Percentiles rank a stretch among this genome's conserved stretches.
Evolutionary conservation across 805 yeast genomes (phyloP).

Genomic region (Vanderwaltozyma yarrowii): DNA sequence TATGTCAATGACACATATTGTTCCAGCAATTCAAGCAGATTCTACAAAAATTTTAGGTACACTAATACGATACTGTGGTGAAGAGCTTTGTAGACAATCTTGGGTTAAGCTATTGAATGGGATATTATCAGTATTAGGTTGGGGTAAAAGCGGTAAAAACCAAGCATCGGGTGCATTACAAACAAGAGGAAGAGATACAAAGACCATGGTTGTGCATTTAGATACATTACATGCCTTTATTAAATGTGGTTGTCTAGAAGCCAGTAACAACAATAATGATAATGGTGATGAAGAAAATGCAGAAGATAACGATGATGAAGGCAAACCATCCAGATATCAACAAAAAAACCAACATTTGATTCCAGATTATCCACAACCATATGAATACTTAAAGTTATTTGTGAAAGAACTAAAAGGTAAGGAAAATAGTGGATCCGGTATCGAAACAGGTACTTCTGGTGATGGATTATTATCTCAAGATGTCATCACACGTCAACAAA

Average conservation of each 20-base stretch:
- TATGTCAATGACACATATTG: constrained; percentile 90
- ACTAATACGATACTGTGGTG: constrained; percentile 45
- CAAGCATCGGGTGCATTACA: constrained; percentile 13
- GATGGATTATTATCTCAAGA: constrained; percentile 15
- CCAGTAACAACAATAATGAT: neutral
- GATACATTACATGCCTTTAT: constrained; percentile 36
- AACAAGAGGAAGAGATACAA: constrained; percentile 15
- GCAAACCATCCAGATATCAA: too few species aligned
- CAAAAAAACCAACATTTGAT: constrained; percentile 38
- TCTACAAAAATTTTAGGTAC: constrained; percentile 58
- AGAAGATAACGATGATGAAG: neutral
- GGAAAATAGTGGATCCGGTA: constrained; percentile 11
- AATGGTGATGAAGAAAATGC: constrained; percentile 1
- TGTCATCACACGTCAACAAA: constrained; percentile 17
- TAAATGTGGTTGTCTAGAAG: constrained; percentile 29
- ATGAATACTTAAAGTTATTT: constrained; percentile 50
- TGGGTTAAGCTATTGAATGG: constrained; percentile 64
- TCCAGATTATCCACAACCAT: constrained; percentile 53
- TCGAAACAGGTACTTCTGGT: neutral
- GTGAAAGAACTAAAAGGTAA: constrained; percentile 29
- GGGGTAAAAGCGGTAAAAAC: constrained; percentile 37
- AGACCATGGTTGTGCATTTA: constrained; percentile 25
- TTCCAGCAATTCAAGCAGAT: constrained; percentile 62
- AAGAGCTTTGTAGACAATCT: constrained; percentile 46
- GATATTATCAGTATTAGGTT: constrained; percentile 60